Base-by-base conservation (phyloP, 352 stramenopile genomes). In the Blastocystis sp. region DNA sequence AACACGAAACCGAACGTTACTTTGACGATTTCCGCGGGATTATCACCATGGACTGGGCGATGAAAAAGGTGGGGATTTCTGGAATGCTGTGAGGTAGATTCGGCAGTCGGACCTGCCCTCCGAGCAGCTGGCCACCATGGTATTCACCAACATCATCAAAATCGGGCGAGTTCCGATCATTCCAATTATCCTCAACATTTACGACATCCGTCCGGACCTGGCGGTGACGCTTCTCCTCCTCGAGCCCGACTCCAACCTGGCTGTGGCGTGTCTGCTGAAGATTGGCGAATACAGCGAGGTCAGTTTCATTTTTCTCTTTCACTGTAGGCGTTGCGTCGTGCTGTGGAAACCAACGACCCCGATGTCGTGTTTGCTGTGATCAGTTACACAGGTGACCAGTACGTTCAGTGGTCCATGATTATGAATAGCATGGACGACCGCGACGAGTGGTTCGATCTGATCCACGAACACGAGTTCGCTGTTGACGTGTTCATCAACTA, bases 161-260 rank as follows among this genome's bases (percentile, higher is more conserved):
- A 69, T 85, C 24, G 74, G 74, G 26, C 50, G 55, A 2, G 74
- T 85, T 16, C 74, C 74, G 10, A 85, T 85, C 33, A 85, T 85
- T 41, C 74, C 74, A 1, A 85, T 85, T 45, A 85, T 85, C 45
- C 74, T 85, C 74, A 85, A 85, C 29, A 85, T 85, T 41, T 85
- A 85, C 51, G 74, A 85, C 37, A 85, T 69, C 26, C 74, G 74
- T 45, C 74, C 74, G 3, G 74, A 85, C 45, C 29, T 85, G 24
- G 74, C 74, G 0, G 70, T 85, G 29, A 67, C 31, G 10, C 51
- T 85, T 1, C 74, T 85, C 4, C 60, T 85, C 21, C n/a, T 85
- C 3, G 74, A 85, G 35, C 60, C 74, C 19, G 66, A 85, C 33
- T n/a, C 45, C 26, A 67, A 29, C 10, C 55, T 85, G 16, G 74